Percentiles rank a stretch among this genome's conserved stretches.
These are phyloP conservation scores for Penicillium parvum DNA, from an alignment of 495 filamentous ascomycete species.

Conservation along the genomic window DNA sequence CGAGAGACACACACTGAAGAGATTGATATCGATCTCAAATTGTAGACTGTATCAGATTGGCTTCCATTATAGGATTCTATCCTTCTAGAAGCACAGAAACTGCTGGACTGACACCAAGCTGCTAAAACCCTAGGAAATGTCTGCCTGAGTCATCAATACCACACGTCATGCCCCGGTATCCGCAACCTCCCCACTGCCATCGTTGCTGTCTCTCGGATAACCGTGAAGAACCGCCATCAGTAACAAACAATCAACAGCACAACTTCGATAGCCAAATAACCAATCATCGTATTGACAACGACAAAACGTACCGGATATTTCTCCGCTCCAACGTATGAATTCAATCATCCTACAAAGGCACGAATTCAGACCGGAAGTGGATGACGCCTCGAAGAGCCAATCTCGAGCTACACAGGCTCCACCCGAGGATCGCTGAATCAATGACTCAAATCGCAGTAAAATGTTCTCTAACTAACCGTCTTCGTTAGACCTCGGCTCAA, in stretches of 20 bases:
- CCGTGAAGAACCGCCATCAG: too few species aligned
- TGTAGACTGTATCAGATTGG: background rate
- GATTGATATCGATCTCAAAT: background rate
- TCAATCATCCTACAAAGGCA: background rate
- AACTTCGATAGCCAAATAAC: too few species aligned
- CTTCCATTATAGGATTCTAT: background rate
- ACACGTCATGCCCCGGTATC: conserved; percentile 31
- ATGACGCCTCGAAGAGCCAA: conserved; percentile 1
- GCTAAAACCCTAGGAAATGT: background rate
- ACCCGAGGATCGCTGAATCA: conserved; percentile 9
- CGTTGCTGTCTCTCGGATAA: background rate
- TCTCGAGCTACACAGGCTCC: conserved; percentile 5
- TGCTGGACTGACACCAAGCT: too few species aligned
- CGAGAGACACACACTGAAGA: too few species aligned
- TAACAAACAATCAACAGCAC: too few species aligned
- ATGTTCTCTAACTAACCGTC: conserved; percentile 13
- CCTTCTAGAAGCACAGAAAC: background rate
- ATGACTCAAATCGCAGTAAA: conserved; percentile 14
- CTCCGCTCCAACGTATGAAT: background rate
- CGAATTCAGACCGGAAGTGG: conserved; percentile 10
- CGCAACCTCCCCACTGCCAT: conserved; percentile 17
- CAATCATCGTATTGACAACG: too few species aligned
- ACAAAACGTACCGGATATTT: too few species aligned
- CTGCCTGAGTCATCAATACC: conserved; percentile 21
- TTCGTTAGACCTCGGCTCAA: conserved; percentile 27